These are phyloP conservation scores for Tephrocybe sp. DNA, from an alignment of 768 basidiomycete species.

Conservation along the genomic window DNA sequence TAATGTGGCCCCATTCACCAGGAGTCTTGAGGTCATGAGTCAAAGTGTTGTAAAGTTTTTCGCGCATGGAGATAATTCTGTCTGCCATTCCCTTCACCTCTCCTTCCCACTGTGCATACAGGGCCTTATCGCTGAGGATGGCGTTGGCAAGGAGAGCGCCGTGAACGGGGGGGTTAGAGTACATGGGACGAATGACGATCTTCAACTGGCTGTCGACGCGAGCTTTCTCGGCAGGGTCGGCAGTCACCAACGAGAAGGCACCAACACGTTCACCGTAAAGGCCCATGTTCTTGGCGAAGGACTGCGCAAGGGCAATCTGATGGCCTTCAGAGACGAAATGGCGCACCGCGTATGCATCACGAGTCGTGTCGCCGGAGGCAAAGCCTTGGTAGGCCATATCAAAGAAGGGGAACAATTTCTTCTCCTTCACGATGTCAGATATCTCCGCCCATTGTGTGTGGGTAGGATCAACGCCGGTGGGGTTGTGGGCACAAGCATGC, in stretches of 20 bases:
- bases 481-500: conserved; percentile 98
- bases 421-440: conserved; percentile 84
- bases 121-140: conserved; percentile 71
- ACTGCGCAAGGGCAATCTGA: conserved; percentile 88
- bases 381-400: conserved; percentile 99
- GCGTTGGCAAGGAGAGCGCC: conserved; percentile 86
- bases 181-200: conserved; percentile 94
- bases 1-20: conserved; percentile 94
- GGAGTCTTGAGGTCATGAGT: conserved; percentile 84
- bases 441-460: conserved; percentile 90
- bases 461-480: conserved; percentile 97
- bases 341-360: conserved; percentile 93
- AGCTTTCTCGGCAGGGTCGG: conserved; percentile 72
- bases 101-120: conserved; percentile 85
- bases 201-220: conserved; percentile 93
- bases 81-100: conserved; percentile 97
- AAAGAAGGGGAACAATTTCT: conserved; percentile 95
- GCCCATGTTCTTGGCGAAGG: conserved; percentile 99
- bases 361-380: conserved; percentile 87
- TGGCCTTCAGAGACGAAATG: conserved; percentile 92
- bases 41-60: conserved; percentile 75
- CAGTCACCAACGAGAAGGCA: conserved; percentile 84
- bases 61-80: conserved; percentile 91
- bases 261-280: conserved; percentile 98
- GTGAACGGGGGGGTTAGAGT: conserved; percentile 95